Evolutionary conservation across 495 filamentous ascomycete genomes (phyloP).

Genomic region (Tetracladium setigerum): DNA sequence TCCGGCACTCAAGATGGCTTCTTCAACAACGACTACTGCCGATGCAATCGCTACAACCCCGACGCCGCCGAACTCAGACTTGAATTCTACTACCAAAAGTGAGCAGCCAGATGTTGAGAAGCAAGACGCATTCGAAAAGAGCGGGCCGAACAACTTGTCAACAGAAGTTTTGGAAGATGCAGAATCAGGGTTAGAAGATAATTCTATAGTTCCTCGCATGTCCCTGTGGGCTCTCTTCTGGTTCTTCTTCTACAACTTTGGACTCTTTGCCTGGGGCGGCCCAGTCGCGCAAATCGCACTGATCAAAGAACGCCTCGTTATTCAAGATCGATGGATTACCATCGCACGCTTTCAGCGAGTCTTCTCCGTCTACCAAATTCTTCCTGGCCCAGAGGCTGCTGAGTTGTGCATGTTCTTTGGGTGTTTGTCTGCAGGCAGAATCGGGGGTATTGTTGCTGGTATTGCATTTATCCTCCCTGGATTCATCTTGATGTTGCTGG

Average conservation of each 20-base stretch:
- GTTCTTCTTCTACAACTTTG: constrained; percentile 33
- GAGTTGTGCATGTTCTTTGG: constrained; percentile 34
- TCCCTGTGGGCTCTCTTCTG: constrained; percentile 25
- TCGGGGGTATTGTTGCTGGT: constrained; percentile 29
- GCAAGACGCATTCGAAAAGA: not conserved
- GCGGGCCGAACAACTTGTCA: not conserved
- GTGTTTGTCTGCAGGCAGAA: constrained; percentile 26
- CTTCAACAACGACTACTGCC: no score
- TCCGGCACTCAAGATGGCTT: not conserved
- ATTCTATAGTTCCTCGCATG: constrained; percentile 26
- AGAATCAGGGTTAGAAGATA: constrained; percentile 10
- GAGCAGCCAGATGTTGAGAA: not conserved
- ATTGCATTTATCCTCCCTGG: constrained; percentile 28
- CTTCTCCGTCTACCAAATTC: constrained; percentile 31
- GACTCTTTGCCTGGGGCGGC: constrained; percentile 32
- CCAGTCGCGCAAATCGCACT: constrained; percentile 31
- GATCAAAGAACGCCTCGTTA: constrained; percentile 29
- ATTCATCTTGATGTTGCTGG: constrained; percentile 28
- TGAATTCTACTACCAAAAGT: no score
- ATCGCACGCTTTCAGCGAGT: constrained; percentile 28
- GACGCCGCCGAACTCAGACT: no score
- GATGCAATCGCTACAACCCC: no score
- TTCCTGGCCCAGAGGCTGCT: constrained; percentile 29
- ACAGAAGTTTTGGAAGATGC: not conserved
- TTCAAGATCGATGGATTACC: constrained; percentile 30